phyloP scores from a whole-genome alignment of 495 filamentous ascomycete species.

The Hypoxylon fragiforme region DNA sequence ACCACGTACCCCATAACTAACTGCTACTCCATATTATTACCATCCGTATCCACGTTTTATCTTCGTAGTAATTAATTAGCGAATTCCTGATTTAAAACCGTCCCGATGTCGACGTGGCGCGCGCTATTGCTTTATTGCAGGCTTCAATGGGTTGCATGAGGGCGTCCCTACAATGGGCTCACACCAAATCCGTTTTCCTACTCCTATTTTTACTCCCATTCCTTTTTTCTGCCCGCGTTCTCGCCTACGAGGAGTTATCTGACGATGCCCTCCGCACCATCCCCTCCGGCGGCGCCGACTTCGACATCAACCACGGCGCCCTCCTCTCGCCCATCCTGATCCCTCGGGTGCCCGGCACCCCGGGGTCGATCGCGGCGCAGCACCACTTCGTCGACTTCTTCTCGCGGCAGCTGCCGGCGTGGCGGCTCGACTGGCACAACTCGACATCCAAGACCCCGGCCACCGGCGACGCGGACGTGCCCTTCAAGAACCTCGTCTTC shows the following conservation, averaged over 20 bases:
- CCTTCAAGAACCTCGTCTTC: conserved; percentile 81
- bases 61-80: no score
- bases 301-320: conserved; percentile 67
- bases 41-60: no score
- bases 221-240: conserved; percentile 20
- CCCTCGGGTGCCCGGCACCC: conserved; percentile 81
- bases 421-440: conserved; percentile 82
- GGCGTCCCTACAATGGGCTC: conserved; percentile 21
- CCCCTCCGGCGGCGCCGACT: conserved; percentile 66
- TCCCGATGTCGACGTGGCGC: conserved; percentile 10
- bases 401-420: conserved; percentile 65
- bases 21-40: no score
- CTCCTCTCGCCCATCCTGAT: conserved; percentile 80
- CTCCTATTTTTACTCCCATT: conserved; percentile 22
- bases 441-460: conserved; percentile 74
- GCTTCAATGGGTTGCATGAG: conserved; percentile 18
- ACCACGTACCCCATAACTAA: not conserved
- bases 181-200: conserved; percentile 16
- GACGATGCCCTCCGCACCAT: conserved; percentile 65
- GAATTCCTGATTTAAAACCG: not conserved
- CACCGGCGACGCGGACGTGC: conserved; percentile 64
- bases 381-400: conserved; percentile 81
- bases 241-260: conserved; percentile 74
- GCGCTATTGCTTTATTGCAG: conserved; percentile 1
- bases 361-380: conserved; percentile 67